Percentiles rank a stretch among this genome's conserved stretches.
Conservation (phyloP, 2,329 filamentous ascomycete species). For the Myriosclerotinia duriaeana region DNA sequence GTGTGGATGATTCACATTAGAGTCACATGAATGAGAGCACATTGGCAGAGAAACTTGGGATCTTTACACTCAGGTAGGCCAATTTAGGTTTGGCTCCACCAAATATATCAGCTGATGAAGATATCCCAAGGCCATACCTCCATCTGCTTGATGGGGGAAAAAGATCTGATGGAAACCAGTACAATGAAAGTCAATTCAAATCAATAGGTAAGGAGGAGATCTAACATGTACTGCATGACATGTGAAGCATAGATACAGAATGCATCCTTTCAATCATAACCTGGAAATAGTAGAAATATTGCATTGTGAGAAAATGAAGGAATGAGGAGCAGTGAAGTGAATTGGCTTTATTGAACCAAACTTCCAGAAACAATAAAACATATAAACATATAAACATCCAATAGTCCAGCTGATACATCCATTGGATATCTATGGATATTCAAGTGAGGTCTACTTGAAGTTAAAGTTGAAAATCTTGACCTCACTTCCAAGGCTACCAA, state of each 20-base stretch:
- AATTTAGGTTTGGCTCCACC: slow-evolving; percentile 5
- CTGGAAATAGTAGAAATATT: not conserved
- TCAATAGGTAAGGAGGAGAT: not conserved
- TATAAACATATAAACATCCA: not conserved
- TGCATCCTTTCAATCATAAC: not conserved
- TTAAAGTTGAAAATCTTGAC: slow-evolving; percentile 4
- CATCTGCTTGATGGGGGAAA: not conserved
- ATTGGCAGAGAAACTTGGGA: slow-evolving; percentile 9
- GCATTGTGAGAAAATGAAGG: not conserved
- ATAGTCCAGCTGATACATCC: not conserved
- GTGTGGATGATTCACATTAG: not conserved
- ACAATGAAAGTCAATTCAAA: not conserved
- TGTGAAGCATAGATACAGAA: not conserved
- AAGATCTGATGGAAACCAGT: not conserved
- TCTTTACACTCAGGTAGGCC: not conserved
- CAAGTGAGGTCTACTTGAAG: not conserved
- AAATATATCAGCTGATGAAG: slow-evolving; percentile 9
- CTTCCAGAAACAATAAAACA: not conserved
- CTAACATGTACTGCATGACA: not conserved
- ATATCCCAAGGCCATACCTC: not conserved
- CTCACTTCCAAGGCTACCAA: slow-evolving; percentile 12
- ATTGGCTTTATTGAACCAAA: not conserved
- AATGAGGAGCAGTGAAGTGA: not conserved
- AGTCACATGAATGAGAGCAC: not conserved
- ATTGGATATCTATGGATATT: not conserved